phyloP scores from a whole-genome alignment of 768 basidiomycete species.

The Suillus plorans region DNA sequence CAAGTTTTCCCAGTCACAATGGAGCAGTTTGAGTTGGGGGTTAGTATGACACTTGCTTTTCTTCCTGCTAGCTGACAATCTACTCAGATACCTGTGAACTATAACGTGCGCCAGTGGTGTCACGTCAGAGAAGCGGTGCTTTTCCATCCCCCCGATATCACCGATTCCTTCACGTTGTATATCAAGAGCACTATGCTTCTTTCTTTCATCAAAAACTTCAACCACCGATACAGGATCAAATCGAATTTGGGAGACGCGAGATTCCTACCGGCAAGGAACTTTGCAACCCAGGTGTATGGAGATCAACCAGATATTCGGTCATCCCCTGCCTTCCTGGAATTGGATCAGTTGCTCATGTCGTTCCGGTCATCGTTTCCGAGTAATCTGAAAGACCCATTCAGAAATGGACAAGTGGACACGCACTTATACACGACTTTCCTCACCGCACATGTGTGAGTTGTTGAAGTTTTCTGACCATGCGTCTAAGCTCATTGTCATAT shows the following conservation, averaged over 20 bases:
- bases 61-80: constrained; percentile 10
- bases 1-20: constrained; percentile 66
- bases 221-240: constrained; percentile 60
- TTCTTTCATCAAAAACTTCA: constrained; percentile 62
- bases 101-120: constrained; percentile 65
- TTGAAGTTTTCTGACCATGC: background rate
- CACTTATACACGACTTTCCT: constrained; percentile 48
- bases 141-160: constrained; percentile 56
- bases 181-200: constrained; percentile 69
- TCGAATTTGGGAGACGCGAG: constrained; percentile 59
- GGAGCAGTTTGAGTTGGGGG: constrained; percentile 61
- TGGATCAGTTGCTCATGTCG: constrained; percentile 56
- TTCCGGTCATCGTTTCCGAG: constrained; percentile 61
- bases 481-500: constrained; percentile 28
- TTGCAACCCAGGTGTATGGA: constrained; percentile 20
- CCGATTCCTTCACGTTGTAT: constrained; percentile 71
- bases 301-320: constrained; percentile 59
- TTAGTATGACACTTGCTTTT: constrained; percentile 29
- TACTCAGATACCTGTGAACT: constrained; percentile 44
- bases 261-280: constrained; percentile 38
- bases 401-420: constrained; percentile 52
- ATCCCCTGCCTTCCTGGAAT: constrained; percentile 60
- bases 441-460: constrained; percentile 32
- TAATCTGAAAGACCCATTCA: constrained; percentile 55
- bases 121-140: constrained; percentile 61